A percentile compares a stretch with the other conserved stretches of the same genome.
phyloP scores from a whole-genome alignment of 306 rosid species.

The Sophora flavescens region DNA sequence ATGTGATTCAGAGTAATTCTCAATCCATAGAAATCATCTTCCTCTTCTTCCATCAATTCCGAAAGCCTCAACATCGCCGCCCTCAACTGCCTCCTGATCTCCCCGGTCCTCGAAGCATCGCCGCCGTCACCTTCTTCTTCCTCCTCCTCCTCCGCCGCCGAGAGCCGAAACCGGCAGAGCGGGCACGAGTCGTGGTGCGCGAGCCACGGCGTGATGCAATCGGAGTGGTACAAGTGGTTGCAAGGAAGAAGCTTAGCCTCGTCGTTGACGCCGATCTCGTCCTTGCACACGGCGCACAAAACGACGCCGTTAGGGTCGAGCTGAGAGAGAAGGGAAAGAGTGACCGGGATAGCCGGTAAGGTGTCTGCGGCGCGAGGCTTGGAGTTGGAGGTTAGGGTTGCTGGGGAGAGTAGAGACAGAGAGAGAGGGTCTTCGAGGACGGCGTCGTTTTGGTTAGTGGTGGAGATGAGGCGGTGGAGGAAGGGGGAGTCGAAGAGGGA shows the following conservation, averaged over 20 bases:
- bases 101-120: slow-evolving; percentile 22
- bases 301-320: slow-evolving; percentile 58
- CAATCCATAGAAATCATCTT: slow-evolving; percentile 66
- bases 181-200: slow-evolving; percentile 74
- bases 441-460: background rate
- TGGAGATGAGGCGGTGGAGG: slow-evolving; percentile 51
- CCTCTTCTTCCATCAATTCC: slow-evolving; percentile 56
- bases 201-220: slow-evolving; percentile 91
- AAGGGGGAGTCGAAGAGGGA: slow-evolving; percentile 45
- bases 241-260: slow-evolving; percentile 81
- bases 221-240: slow-evolving; percentile 75
- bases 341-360: slow-evolving; percentile 50
- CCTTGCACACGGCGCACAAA: slow-evolving; percentile 79
- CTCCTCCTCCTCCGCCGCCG: background rate
- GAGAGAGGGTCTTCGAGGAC: slow-evolving; percentile 44
- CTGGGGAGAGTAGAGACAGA: slow-evolving; percentile 39
- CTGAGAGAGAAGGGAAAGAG: slow-evolving; percentile 45
- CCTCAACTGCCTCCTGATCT: slow-evolving; percentile 47
- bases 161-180: slow-evolving; percentile 68
- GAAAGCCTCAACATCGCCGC: slow-evolving; percentile 50
- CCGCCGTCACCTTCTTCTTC: slow-evolving; percentile 5
- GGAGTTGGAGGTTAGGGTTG: background rate
- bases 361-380: slow-evolving; percentile 5
- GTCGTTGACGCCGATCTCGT: slow-evolving; percentile 49
- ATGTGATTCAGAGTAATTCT: slow-evolving; percentile 69